Percentiles rank a stretch among this genome's conserved stretches.
Evolutionary conservation across 768 basidiomycete genomes (phyloP).

Genomic region (Tricholoma sp.): DNA sequence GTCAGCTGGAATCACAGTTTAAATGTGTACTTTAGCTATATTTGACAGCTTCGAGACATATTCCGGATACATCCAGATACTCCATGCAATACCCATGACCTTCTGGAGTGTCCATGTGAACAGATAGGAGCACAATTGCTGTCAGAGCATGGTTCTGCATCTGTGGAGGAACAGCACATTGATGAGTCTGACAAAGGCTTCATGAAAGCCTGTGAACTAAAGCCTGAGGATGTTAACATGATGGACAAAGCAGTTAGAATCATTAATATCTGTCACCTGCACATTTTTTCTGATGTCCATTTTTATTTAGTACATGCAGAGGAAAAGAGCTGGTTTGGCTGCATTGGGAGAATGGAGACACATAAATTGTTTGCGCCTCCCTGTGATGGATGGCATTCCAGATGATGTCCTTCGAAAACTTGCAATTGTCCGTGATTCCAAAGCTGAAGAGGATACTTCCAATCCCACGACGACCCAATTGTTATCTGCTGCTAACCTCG

Average conservation of each 20-base stretch:
- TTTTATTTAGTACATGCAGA: conserved; percentile 50
- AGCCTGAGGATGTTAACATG: conserved; percentile 36
- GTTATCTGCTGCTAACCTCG: conserved; percentile 42
- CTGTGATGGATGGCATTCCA: conserved; percentile 45
- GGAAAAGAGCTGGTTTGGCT: conserved; percentile 65
- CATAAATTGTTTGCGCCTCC: conserved; percentile 59
- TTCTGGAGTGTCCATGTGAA: conserved; percentile 76
- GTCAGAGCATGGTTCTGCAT: conserved; percentile 22
- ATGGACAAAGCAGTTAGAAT: conserved; percentile 48
- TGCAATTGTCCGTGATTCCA: conserved; percentile 15
- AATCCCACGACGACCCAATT: conserved; percentile 14
- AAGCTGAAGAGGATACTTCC: conserved; percentile 1
- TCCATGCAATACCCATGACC: conserved; percentile 87
- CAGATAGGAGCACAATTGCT: conserved; percentile 9
- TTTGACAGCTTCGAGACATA: conserved; percentile 76
- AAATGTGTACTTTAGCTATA: background rate
- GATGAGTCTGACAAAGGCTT: conserved; percentile 43
- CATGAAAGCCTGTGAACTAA: conserved; percentile 60
- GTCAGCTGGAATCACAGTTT: background rate
- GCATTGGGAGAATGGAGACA: conserved; percentile 82
- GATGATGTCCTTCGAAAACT: conserved; percentile 63
- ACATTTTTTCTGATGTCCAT: conserved; percentile 6
- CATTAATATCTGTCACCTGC: background rate
- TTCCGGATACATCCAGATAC: conserved; percentile 83
- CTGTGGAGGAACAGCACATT: conserved; percentile 19